Percentiles rank a stretch among this genome's conserved stretches.
phyloP scores from a whole-genome alignment of 2,329 filamentous ascomycete genomes.

The Thielaviopsis musarum region DNA sequence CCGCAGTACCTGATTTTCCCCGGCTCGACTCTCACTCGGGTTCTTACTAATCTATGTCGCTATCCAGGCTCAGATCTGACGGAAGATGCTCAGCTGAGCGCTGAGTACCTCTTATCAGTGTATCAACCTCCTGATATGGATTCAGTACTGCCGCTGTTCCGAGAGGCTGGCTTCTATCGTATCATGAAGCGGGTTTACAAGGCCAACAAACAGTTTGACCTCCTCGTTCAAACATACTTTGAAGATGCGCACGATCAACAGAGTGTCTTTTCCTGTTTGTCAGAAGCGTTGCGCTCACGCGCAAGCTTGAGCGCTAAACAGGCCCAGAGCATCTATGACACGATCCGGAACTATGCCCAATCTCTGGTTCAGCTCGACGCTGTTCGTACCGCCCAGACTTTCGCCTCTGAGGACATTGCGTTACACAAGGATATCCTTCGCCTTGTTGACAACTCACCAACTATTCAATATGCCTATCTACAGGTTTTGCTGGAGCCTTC shows the following conservation, averaged over 20 bases:
- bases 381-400: conserved; percentile 42
- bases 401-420: conserved; percentile 45
- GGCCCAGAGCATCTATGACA: conserved; percentile 48
- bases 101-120: conserved; percentile 83
- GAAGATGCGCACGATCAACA: conserved; percentile 65
- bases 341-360: conserved; percentile 47
- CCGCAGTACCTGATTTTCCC: conserved; percentile 87
- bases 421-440: conserved; percentile 51
- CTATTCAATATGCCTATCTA: conserved; percentile 61
- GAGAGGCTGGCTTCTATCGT: conserved; percentile 68
- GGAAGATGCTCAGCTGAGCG: conserved; percentile 92
- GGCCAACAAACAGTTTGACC: conserved; percentile 59
- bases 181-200: conserved; percentile 83
- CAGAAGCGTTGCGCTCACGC: conserved; percentile 51
- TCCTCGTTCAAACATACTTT: conserved; percentile 66
- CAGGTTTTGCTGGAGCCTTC: conserved; percentile 53
- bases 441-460: conserved; percentile 40
- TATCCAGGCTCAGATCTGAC: conserved; percentile 67
- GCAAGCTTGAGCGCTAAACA: conserved; percentile 53
- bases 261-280: conserved; percentile 63
- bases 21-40: conserved; percentile 65
- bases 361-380: conserved; percentile 54
- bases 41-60: conserved; percentile 67
- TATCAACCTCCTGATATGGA: conserved; percentile 78
- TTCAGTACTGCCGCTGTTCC: conserved; percentile 59